phyloP scores from a whole-genome alignment of 306 rosid genomes.

The Gillenia trifoliata region DNA sequence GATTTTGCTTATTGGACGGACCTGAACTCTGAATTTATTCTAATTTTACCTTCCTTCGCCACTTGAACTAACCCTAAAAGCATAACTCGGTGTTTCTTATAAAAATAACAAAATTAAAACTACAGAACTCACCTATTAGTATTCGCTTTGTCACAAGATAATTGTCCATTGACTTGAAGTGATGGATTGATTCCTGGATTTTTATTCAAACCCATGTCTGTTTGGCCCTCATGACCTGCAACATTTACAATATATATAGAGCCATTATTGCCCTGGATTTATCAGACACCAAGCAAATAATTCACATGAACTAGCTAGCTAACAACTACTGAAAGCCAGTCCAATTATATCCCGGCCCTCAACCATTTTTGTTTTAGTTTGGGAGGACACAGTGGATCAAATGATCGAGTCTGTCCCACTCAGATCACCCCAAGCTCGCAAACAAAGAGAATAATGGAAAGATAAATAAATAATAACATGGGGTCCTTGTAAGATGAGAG shows the following conservation, averaged over 20 bases:
- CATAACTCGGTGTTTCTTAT: background rate
- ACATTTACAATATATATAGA: slow-evolving; percentile 24
- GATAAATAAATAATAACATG: slow-evolving; percentile 16
- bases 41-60: too few species aligned
- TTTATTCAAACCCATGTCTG: slow-evolving; percentile 34
- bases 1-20: background rate
- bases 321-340: background rate
- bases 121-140: background rate
- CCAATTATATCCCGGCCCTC: background rate
- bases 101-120: background rate
- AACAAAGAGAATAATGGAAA: slow-evolving; percentile 46
- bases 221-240: slow-evolving; percentile 51
- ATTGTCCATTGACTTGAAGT: slow-evolving; percentile 18
- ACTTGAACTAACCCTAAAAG: background rate
- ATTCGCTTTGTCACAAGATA: slow-evolving; percentile 9
- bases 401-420: slow-evolving; percentile 43
- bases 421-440: slow-evolving; percentile 29
- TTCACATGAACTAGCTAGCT: slow-evolving; percentile 26
- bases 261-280: slow-evolving; percentile 42
- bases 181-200: slow-evolving; percentile 24
- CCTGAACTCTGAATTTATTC: background rate
- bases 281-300: slow-evolving; percentile 47
- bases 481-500: slow-evolving; percentile 13
- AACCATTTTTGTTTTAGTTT: slow-evolving; percentile 18
- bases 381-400: slow-evolving; percentile 27